A percentile compares a stretch with the other conserved stretches of the same genome.
phyloP scores from a whole-genome alignment of 139 green algal genomes.

The Yamagishiella unicocca region DNA sequence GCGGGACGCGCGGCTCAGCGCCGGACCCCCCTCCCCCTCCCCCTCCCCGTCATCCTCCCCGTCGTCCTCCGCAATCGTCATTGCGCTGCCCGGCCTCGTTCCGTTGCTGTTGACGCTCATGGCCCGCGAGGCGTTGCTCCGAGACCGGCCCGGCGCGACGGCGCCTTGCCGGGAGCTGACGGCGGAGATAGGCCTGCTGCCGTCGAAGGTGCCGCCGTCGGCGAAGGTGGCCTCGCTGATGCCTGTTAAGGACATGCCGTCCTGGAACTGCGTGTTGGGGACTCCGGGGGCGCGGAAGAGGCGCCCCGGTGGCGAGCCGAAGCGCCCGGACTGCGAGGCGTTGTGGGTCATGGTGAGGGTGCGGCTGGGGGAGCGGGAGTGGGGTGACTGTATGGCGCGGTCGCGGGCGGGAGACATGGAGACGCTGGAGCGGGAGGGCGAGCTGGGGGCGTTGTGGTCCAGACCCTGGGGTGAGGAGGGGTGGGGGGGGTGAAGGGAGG shows the following conservation, averaged over 20 bases:
- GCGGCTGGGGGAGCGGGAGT: neutral
- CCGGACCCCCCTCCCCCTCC: no score
- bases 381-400: neutral
- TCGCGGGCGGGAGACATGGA: neutral
- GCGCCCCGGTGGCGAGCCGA: neutral
- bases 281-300: neutral
- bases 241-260: no score
- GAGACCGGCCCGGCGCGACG: neutral
- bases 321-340: slow-evolving; percentile 12
- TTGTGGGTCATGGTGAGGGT: slow-evolving; percentile 3
- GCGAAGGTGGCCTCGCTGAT: no score
- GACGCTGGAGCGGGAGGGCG: slow-evolving; percentile 1
- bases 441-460: neutral
- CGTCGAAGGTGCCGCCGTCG: no score
- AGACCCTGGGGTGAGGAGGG: neutral
- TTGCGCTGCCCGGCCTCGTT: no score
- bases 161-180: neutral
- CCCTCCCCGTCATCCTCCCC: no score
- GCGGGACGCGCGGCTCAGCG: no score
- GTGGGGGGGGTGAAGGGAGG: neutral
- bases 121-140: neutral
- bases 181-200: slow-evolving; percentile 1
- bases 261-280: no score
- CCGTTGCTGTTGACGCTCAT: no score
- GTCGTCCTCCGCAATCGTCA: no score